Percentiles rank a stretch among this genome's conserved stretches.
phyloP scores from a whole-genome alignment of 495 filamentous ascomycete species.

The Jackrogersella multiformis region DNA sequence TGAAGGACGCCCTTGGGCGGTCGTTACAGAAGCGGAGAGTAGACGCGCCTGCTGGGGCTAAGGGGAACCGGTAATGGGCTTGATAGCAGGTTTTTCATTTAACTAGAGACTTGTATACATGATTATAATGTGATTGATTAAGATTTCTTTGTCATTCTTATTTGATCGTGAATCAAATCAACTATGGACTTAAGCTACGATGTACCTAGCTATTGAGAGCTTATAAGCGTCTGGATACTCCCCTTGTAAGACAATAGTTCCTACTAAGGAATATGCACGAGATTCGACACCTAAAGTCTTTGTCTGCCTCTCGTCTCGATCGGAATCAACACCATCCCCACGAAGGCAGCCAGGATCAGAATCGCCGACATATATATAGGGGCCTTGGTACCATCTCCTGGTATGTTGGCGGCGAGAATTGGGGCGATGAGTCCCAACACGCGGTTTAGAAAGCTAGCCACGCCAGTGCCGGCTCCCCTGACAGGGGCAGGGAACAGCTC shows the following conservation, averaged over 20 bases:
- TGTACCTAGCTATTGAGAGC: neutral
- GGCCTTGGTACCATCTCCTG: constrained; percentile 70
- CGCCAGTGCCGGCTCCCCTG: constrained; percentile 79
- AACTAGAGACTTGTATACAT: constrained; percentile 13
- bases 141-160: neutral
- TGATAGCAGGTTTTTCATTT: constrained; percentile 7
- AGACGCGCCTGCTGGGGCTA: constrained; percentile 65
- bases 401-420: constrained; percentile 75
- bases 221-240: neutral
- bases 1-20: constrained; percentile 74
- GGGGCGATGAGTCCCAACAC: constrained; percentile 79
- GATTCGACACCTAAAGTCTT: constrained; percentile 59
- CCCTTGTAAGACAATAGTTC: neutral
- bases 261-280: neutral
- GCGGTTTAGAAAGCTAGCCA: constrained; percentile 78
- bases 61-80: constrained; percentile 55
- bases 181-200: neutral
- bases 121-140: constrained; percentile 11
- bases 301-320: constrained; percentile 79
- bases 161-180: neutral
- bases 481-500: constrained; percentile 85
- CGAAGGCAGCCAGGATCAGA: constrained; percentile 72
- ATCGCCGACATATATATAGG: constrained; percentile 79
- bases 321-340: constrained; percentile 70
- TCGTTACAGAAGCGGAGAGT: constrained; percentile 66